Evolutionary conservation across 1,284 basidiomycete genomes (phyloP), one percentile per base, ranked within the genome.

Genomic region (Meripilus lineatus): DNA sequence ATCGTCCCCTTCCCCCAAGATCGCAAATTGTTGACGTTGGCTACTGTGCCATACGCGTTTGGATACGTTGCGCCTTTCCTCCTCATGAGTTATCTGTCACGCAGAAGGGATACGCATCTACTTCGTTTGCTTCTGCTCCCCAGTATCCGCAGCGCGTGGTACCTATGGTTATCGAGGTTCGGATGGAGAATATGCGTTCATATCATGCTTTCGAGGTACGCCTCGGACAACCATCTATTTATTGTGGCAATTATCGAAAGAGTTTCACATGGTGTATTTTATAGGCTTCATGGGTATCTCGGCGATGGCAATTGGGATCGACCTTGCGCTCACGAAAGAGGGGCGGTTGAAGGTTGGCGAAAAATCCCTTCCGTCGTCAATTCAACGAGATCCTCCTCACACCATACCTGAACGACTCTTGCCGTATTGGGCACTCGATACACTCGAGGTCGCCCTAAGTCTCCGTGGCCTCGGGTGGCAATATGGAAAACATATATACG

Each of bases 121-220:
- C 67, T 81, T 28, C 75, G 87, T 17, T 52, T 88, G 4, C 63
- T 79, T 0, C 55, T 88, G 2, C 64, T 89, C 1, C 86, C 85
- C 0, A 62, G 59, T 61, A 2, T 62, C 68, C 18, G 65, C 72
- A n/a, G 50, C 85, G 4, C 66, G 73, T 23, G 72, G 75, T 1
- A 77, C 79, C 2, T 86, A 75, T 55, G 72, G 75, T 18, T 85
- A 76, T 57, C 67, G 69, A 18, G 79, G 76, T 69, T 67, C 66
- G n/a, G 56, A 64, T 17, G 67, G 68, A 8, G 64, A 69, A 25
- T 58, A 75, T 32, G 78, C 77, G 51, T 74, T 81, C 33, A 79
- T 75, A 54, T 86, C 89, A 48, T 87, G 81, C 80, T 77, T 73
- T 13, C 70, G 79, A 72, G 74, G 84, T 85, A 49, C 58, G 75